These are phyloP conservation scores for Hortiboletus campestris DNA, from an alignment of 768 basidiomycete species.

Conservation along the genomic window DNA sequence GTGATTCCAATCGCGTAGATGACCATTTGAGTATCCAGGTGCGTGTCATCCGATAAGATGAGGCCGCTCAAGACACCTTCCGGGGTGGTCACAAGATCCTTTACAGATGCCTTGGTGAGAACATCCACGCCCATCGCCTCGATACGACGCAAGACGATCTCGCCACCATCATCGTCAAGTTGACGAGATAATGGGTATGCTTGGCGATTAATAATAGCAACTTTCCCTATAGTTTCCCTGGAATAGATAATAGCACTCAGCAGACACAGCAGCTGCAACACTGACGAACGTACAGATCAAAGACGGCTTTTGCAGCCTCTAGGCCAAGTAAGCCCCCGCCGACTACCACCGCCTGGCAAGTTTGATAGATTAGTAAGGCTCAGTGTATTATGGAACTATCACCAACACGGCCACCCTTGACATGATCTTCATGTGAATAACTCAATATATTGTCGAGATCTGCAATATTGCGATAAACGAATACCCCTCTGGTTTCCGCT, in stretches of 20 bases:
- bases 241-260: neutral
- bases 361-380: neutral
- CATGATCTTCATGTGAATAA: constrained; percentile 48
- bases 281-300: constrained; percentile 44
- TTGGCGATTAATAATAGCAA: constrained; percentile 53
- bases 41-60: constrained; percentile 45
- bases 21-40: constrained; percentile 50
- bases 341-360: constrained; percentile 38
- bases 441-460: constrained; percentile 63
- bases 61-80: constrained; percentile 46
- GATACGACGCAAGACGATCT: constrained; percentile 59
- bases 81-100: constrained; percentile 37
- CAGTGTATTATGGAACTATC: neutral
- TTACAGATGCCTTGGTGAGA: constrained; percentile 41
- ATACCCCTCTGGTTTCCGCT: constrained; percentile 50
- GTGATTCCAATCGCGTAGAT: constrained; percentile 70
- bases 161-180: constrained; percentile 55
- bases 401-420: constrained; percentile 35
- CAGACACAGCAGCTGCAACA: neutral
- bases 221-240: constrained; percentile 40
- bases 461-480: constrained; percentile 70
- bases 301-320: constrained; percentile 72
- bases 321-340: constrained; percentile 73
- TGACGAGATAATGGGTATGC: constrained; percentile 57
- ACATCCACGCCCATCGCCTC: constrained; percentile 59